Evolutionary conservation across 768 basidiomycete species (phyloP), one percentile per base, ranked within the genome.

Genomic region (Serpula lacrymans): DNA sequence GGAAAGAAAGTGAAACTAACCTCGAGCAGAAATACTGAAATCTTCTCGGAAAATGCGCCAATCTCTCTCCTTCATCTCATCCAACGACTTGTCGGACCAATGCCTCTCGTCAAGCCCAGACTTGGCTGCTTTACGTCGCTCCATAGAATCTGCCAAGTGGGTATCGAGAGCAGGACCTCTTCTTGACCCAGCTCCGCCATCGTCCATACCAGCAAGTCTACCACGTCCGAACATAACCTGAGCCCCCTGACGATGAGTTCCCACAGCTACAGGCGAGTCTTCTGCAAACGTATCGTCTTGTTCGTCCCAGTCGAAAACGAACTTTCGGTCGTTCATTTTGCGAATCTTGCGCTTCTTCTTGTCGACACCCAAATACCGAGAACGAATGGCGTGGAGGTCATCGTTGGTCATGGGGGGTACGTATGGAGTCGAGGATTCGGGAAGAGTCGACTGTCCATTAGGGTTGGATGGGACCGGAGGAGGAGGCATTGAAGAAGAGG

Each of bases 11-110:
- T 26, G 5, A 45, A 25, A 59, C 71, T 20, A 37, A 85, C 94
- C 95, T 64, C 94, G 68, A 1, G 94, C 85, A 43, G 90, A 82
- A 44, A 99, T 99, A 55, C 85, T 94, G 68, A 95, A 99, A 64
- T 99, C 96, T 64, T 98, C 96, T 46, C 94, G 72, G 70, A 99
- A 98, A 59, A 99, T 99, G 53, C 96, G 81, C 96, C 96, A 99
- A 60, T 99, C 96, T 34, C 96, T 75, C 55, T 98, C 96, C 58
- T 87, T 91, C 60, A 99, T 97, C 65, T 97, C 93, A 3, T 73
- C 60, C 29, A 98, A 68, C 2, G 84, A 78, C 62, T 99, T 99
- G 12, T 98, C 94, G 0, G 90, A 86, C 96, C 96, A 99, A 68
- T 99, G 96, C 43, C 94, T 74, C 60, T 97, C 96, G 59, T 97